Percentiles rank a stretch among this genome's conserved stretches.
Evolutionary conservation across 2,329 filamentous ascomycete species (phyloP).

Genomic region (Fusarium papillatum): DNA sequence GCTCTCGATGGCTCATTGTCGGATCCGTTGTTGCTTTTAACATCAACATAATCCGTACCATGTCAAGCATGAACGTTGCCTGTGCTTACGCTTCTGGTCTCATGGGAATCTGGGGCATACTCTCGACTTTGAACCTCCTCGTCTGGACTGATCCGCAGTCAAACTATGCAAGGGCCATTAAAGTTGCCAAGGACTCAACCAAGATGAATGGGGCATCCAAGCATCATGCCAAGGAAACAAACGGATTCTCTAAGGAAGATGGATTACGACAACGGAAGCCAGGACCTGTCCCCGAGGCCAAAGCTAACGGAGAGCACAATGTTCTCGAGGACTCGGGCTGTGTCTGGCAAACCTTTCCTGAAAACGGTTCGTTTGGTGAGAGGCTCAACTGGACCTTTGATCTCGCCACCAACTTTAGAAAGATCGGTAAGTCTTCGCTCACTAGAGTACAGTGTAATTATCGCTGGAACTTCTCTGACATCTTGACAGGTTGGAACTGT

Average conservation of each 20-base stretch:
- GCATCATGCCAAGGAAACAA: not conserved
- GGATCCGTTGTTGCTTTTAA: constrained; percentile 59
- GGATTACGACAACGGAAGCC: constrained; percentile 36
- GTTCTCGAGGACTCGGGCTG: constrained; percentile 58
- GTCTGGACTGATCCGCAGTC: constrained; percentile 69
- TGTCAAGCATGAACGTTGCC: constrained; percentile 66
- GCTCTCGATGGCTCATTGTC: constrained; percentile 62
- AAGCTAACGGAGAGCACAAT: not conserved
- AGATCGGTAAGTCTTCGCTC: constrained; percentile 59
- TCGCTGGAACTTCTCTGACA: not conserved
- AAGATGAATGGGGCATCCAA: not conserved
- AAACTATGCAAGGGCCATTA: constrained; percentile 65
- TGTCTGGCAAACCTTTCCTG: constrained; percentile 72
- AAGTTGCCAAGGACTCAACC: constrained; percentile 37
- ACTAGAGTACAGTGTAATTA: not conserved
- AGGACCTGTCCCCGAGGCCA: not conserved
- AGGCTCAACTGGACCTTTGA: constrained; percentile 70
- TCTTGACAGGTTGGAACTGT: constrained; percentile 67
- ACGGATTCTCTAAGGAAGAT: constrained; percentile 5
- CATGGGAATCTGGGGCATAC: constrained; percentile 62
- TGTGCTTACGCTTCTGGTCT: constrained; percentile 65
- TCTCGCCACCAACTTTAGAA: constrained; percentile 66
- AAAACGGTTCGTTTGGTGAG: constrained; percentile 59
- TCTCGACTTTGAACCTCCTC: constrained; percentile 63
- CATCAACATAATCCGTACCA: constrained; percentile 53